Evolutionary conservation across 2,329 filamentous ascomycete genomes (phyloP), one percentile per base, ranked within the genome.

Genomic region (Colletotrichum trifolii): DNA sequence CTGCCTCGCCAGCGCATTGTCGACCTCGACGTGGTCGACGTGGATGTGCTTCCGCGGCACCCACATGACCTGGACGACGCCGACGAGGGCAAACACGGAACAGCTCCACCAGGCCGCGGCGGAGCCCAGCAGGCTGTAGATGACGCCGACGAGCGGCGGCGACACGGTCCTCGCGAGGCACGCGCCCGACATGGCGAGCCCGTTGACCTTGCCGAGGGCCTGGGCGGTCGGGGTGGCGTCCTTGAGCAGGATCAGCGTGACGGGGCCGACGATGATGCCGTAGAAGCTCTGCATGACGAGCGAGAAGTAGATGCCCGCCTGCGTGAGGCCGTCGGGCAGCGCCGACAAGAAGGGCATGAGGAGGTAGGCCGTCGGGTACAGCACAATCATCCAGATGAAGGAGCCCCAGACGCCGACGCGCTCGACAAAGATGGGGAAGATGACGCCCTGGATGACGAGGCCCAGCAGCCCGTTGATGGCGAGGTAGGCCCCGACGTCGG

Each of bases 171-270:
- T 83, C 64, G 88, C 89, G 5, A 88, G 85, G 17, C 90, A 91
- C n/a, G 89, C 90, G 2, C 87, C 89, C 3, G 87, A 90, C 66
- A 91, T 91, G 52, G 90, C 89, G 8, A 92, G 78, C 0, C 90
- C 90, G 68, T 93, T 93, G 74, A 93, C 90, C 70, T 86, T 89
- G 1, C 90, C 90, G 13, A 93, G 81, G 6, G 87, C 84, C 1
- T 82, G 83, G 4, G 86, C 80, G 5, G 86, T 84, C 0, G 89
- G 89, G 4, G 88, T 87, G 1, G 90, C 88, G 77, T 92, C 88
- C 74, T 93, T 93, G 71, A 93, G 84, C 58, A 93, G 80, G 66
- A 93, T 92, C 34, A 93, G 81, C 1, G 90, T 82, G 8, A 91
- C 83, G 0, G 90, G 90, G 42, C 89, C 91, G 25, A 85, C 87